Conservation (phyloP, 2,329 filamentous ascomycete genomes). For the Alternaria infectoria region DNA sequence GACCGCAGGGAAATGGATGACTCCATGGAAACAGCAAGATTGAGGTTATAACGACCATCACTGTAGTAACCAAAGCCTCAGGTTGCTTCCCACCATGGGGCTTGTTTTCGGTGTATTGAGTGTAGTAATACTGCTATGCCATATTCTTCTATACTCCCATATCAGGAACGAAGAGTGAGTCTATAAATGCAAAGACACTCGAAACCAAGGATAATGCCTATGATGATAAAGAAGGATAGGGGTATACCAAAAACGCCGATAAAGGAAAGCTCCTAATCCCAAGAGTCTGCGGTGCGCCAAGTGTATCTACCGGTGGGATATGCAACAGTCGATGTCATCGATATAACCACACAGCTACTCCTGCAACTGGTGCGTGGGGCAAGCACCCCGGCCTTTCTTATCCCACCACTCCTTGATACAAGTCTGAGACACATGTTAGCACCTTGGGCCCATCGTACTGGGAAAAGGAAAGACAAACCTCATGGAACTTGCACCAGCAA, state of each 20-base stretch:
- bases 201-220: neutral
- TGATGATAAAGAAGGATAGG: conserved; percentile 10
- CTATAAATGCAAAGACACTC: neutral
- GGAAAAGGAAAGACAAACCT: conserved; percentile 39
- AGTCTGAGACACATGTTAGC: conserved; percentile 27
- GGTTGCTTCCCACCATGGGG: neutral
- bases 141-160: neutral
- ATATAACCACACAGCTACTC: conserved; percentile 17
- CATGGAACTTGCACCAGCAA: conserved; percentile 70
- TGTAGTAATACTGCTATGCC: neutral
- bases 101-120: neutral
- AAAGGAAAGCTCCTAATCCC: neutral
- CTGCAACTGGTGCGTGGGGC: conserved; percentile 64
- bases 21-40: neutral
- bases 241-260: conserved; percentile 5
- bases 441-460: neutral
- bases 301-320: neutral
- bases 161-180: neutral
- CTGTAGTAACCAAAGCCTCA: neutral
- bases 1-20: neutral
- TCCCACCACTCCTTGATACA: conserved; percentile 69
- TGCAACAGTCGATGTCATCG: neutral
- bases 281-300: neutral
- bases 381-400: conserved; percentile 60
- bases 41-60: neutral